Percentiles rank a stretch among this genome's conserved stretches.
These are phyloP conservation scores for Lachancea kluyveri DNA, from an alignment of 805 yeast species.

Conservation along the genomic window DNA sequence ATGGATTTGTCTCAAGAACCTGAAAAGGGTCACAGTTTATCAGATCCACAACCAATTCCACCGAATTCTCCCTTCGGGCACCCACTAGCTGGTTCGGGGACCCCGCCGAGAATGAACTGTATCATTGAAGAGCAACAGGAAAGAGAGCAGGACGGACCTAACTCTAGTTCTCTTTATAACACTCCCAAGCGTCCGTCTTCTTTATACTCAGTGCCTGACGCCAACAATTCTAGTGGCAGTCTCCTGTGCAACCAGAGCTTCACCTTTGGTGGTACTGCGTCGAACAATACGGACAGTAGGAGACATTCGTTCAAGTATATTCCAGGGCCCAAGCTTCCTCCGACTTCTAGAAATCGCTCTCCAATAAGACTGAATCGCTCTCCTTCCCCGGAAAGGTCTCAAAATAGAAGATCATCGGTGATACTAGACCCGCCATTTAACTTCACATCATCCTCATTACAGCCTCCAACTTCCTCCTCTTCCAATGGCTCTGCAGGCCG, in stretches of 20 bases:
- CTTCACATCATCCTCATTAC: constrained; percentile 16
- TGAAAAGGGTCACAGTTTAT: too few relatives aligned
- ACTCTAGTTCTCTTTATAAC: too few relatives aligned
- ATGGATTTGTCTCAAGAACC: too few relatives aligned
- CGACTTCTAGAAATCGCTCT: constrained; percentile 23
- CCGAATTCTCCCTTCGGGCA: constrained; percentile 5
- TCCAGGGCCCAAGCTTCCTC: constrained; percentile 28
- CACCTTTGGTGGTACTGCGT: constrained; percentile 25
- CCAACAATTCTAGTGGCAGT: constrained; percentile 31
- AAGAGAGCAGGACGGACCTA: neutral
- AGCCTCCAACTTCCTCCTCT: constrained; percentile 11
- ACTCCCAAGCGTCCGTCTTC: constrained; percentile 10
- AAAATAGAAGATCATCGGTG: constrained; percentile 17
- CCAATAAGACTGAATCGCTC: constrained; percentile 20
- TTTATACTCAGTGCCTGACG: constrained; percentile 24
- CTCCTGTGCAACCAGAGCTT: constrained; percentile 27
- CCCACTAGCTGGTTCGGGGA: constrained; percentile 2
- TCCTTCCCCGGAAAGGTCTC: constrained; percentile 22
- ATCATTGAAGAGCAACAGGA: constrained; percentile 8
- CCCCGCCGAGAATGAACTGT: constrained; percentile 10
- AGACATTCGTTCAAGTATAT: constrained; percentile 26
- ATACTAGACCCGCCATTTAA: constrained; percentile 26
- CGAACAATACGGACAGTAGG: constrained; percentile 2
- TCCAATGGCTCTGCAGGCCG: constrained; percentile 25
- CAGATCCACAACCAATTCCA: too few relatives aligned